Evolutionary conservation across 768 basidiomycete species (phyloP).

Genomic region (Leccinum longicurvipes): DNA sequence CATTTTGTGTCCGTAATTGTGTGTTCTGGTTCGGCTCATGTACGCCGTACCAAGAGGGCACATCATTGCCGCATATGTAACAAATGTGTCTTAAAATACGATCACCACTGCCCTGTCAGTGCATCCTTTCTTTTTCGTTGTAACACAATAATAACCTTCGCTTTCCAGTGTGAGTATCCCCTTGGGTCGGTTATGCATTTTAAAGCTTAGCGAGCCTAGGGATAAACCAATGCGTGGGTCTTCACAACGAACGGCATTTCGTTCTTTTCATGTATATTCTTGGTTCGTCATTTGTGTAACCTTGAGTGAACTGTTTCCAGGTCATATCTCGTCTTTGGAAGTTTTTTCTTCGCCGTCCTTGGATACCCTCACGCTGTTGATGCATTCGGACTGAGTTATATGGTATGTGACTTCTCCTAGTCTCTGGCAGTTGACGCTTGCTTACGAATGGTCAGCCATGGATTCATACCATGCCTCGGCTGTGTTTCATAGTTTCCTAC

Average conservation of each 20-base stretch:
- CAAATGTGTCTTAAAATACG: constrained; percentile 84
- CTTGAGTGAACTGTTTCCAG: constrained; percentile 37
- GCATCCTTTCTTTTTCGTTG: constrained; percentile 1
- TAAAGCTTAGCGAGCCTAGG: constrained; percentile 41
- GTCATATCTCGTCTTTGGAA: constrained; percentile 74
- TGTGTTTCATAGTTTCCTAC: constrained; percentile 71
- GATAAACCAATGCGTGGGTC: constrained; percentile 96
- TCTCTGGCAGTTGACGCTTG: neutral
- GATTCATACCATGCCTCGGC: constrained; percentile 61
- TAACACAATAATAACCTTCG: neutral
- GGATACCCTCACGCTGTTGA: constrained; percentile 62
- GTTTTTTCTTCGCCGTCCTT: constrained; percentile 54
- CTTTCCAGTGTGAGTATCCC: constrained; percentile 37
- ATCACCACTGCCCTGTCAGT: constrained; percentile 89
- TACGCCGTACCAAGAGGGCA: constrained; percentile 56
- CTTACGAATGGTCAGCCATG: constrained; percentile 37
- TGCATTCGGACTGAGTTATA: constrained; percentile 53
- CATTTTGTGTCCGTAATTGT: neutral
- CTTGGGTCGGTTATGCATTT: neutral
- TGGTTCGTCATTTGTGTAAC: neutral
- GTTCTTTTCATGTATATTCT: constrained; percentile 82
- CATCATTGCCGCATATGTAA: constrained; percentile 95
- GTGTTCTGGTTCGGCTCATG: constrained; percentile 10
- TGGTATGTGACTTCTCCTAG: constrained; percentile 32
- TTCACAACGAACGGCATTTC: constrained; percentile 95